A percentile compares a stretch with the other conserved stretches of the same genome.
phyloP scores from a whole-genome alignment of 1,139 yeast genomes.

The Candida pseudoviswanathii region DNA sequence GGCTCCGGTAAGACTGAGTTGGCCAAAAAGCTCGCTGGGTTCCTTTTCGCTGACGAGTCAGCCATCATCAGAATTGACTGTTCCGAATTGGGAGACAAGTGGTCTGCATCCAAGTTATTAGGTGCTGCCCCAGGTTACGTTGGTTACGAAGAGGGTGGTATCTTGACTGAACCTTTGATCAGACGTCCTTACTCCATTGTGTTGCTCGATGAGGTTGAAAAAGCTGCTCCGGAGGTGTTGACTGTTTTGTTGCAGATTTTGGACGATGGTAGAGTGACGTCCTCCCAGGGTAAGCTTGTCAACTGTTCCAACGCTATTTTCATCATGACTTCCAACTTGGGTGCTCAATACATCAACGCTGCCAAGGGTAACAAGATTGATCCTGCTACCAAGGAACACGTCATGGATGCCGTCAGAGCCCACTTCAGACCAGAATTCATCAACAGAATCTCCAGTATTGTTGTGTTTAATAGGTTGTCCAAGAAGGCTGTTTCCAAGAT shows the following conservation, averaged over 20 bases:
- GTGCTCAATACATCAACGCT: constrained; percentile 85
- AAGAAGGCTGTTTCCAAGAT: constrained; percentile 91
- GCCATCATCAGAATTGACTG: constrained; percentile 98
- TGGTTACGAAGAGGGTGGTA: constrained; percentile 98
- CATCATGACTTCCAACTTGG: constrained; percentile 96
- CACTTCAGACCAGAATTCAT: constrained; percentile 98
- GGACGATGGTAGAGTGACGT: constrained; percentile 95
- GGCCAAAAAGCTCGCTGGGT: constrained; percentile 95
- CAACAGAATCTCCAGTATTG: constrained; percentile 91
- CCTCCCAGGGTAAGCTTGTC: constrained; percentile 90
- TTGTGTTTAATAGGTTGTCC: constrained; percentile 88
- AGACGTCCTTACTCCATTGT: constrained; percentile 95
- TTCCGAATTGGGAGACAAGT: constrained; percentile 92
- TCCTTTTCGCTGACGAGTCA: constrained; percentile 91
- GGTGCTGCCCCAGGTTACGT: constrained; percentile 99
- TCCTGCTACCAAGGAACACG: constrained; percentile 68
- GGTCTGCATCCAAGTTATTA: constrained; percentile 89
- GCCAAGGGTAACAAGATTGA: constrained; percentile 67
- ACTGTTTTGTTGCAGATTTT: constrained; percentile 87
- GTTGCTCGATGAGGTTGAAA: constrained; percentile 94
- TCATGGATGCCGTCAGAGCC: constrained; percentile 79
- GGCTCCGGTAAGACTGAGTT: constrained; percentile 99
- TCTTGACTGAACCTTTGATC: constrained; percentile 86
- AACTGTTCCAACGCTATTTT: constrained; percentile 91
- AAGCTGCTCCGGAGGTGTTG: constrained; percentile 98